These are phyloP conservation scores for Pleurotus eryngii DNA, from an alignment of 768 basidiomycete species.

Conservation along the genomic window DNA sequence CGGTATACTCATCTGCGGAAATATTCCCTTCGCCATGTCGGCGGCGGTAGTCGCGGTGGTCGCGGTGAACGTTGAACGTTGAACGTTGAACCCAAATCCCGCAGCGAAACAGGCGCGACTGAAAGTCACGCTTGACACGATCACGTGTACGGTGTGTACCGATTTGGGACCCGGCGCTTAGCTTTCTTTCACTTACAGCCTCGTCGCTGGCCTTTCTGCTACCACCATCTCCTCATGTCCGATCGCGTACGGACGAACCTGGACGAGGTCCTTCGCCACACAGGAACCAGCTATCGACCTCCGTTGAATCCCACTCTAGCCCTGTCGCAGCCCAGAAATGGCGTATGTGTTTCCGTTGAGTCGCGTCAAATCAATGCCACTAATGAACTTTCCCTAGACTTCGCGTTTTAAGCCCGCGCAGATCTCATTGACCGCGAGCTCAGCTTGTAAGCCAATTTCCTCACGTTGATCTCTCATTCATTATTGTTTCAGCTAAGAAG, in stretches of 20 bases:
- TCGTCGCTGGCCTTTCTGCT: not conserved
- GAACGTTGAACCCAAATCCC: not conserved
- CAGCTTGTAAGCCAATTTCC: not conserved
- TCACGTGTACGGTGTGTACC: slow-evolving; percentile 1
- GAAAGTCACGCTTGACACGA: slow-evolving; percentile 1
- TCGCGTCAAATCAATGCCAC: too few species aligned
- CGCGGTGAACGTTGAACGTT: slow-evolving; percentile 1
- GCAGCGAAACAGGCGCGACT: slow-evolving; percentile 1
- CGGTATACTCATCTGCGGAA: slow-evolving; percentile 59
- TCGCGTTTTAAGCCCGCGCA: slow-evolving; percentile 47
- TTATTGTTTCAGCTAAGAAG: not conserved
- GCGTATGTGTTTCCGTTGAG: not conserved
- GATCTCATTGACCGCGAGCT: slow-evolving; percentile 9
- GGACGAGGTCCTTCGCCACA: slow-evolving; percentile 31
- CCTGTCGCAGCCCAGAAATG: slow-evolving; percentile 7
- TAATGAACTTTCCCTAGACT: slow-evolving; percentile 8
- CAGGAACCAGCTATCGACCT: slow-evolving; percentile 10
- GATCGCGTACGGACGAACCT: slow-evolving; percentile 33
- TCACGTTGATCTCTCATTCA: not conserved
- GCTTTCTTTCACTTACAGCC: not conserved
- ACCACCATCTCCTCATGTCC: slow-evolving; percentile 13
- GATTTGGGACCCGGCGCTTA: too few species aligned
- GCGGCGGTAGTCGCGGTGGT: not conserved
- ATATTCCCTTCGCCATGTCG: slow-evolving; percentile 48
- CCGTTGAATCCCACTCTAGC: not conserved